phyloP scores from a whole-genome alignment of 2,329 filamentous ascomycete species.

The Periconia macrospinosa region DNA sequence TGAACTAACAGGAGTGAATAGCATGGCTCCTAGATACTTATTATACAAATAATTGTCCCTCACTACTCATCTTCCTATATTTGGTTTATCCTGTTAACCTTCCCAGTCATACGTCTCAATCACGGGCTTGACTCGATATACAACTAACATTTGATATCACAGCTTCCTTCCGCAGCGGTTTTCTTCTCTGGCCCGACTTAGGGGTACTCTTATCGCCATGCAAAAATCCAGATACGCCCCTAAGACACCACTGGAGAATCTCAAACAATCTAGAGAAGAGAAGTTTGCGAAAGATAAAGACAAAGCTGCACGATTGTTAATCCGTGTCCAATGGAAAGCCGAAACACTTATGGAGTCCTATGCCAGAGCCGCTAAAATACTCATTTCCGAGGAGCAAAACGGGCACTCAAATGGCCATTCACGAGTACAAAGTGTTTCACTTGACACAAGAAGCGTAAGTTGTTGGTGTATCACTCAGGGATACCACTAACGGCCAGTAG shows the following conservation, averaged over 20 bases:
- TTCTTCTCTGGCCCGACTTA: background rate
- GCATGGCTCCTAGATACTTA: background rate
- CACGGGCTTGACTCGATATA: no score
- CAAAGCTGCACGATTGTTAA: constrained; percentile 26
- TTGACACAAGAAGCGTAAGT: constrained; percentile 23
- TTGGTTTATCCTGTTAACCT: no score
- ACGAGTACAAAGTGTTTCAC: constrained; percentile 15
- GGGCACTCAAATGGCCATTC: constrained; percentile 6
- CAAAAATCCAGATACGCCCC: constrained; percentile 35
- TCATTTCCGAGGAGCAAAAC: constrained; percentile 17
- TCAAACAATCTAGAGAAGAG: constrained; percentile 27
- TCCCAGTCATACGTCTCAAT: no score
- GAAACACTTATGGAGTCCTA: constrained; percentile 36
- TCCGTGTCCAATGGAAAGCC: constrained; percentile 39
- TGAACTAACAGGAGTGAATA: background rate
- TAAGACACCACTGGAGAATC: constrained; percentile 28
- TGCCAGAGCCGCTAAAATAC: constrained; percentile 28
- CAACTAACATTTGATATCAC: no score
- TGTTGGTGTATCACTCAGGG: background rate
- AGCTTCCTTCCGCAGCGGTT: no score
- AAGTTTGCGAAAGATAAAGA: constrained; percentile 35
- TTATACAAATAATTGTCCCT: background rate
- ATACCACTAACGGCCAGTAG: constrained; percentile 15
- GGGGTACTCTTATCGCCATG: constrained; percentile 10
- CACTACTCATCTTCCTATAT: background rate